A percentile compares a stretch with the other conserved stretches of the same genome.
These are phyloP conservation scores for Talaromyces albobiverticillius DNA, from an alignment of 2,329 filamentous ascomycete genomes.

Conservation along the genomic window DNA sequence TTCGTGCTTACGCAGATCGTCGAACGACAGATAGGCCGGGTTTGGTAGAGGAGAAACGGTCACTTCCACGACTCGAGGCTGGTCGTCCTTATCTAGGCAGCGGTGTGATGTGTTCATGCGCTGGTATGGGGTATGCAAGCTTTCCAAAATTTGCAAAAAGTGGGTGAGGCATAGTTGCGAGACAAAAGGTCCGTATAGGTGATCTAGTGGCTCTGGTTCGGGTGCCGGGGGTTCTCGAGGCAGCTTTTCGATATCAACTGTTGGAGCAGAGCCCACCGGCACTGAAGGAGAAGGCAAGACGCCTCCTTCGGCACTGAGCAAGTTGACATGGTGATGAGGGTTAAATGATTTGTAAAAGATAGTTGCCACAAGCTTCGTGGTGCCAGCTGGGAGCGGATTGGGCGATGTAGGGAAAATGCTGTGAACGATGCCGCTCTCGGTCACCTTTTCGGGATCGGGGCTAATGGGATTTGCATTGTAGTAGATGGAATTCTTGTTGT, in stretches of 20 bases:
- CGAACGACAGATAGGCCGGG: constrained; percentile 51
- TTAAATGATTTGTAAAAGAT: constrained; percentile 48
- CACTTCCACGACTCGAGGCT: constrained; percentile 53
- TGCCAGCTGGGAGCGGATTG: constrained; percentile 37
- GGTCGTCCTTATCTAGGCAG: constrained; percentile 46
- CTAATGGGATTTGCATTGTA: constrained; percentile 35
- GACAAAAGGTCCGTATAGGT: constrained; percentile 54
- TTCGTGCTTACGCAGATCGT: constrained; percentile 74
- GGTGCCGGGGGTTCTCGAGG: constrained; percentile 54
- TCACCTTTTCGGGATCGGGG: constrained; percentile 39
- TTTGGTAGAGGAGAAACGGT: constrained; percentile 51
- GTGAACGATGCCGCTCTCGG: constrained; percentile 46
- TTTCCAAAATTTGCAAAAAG: constrained; percentile 52
- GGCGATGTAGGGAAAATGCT: constrained; percentile 44
- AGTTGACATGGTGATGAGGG: constrained; percentile 46
- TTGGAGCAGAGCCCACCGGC: constrained; percentile 48
- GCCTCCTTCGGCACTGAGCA: constrained; percentile 35
- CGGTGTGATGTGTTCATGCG: constrained; percentile 48
- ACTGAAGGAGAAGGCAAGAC: constrained; percentile 40
- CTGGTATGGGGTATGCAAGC: constrained; percentile 48
- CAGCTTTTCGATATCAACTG: constrained; percentile 50
- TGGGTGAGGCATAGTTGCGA: constrained; percentile 56
- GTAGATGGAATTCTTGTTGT: constrained; percentile 19
- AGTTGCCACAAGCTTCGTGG: constrained; percentile 46
- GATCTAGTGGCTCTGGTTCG: constrained; percentile 54